Evolutionary conservation across 2,329 filamentous ascomycete genomes (phyloP).

Genomic region (Colletotrichum sp.): DNA sequence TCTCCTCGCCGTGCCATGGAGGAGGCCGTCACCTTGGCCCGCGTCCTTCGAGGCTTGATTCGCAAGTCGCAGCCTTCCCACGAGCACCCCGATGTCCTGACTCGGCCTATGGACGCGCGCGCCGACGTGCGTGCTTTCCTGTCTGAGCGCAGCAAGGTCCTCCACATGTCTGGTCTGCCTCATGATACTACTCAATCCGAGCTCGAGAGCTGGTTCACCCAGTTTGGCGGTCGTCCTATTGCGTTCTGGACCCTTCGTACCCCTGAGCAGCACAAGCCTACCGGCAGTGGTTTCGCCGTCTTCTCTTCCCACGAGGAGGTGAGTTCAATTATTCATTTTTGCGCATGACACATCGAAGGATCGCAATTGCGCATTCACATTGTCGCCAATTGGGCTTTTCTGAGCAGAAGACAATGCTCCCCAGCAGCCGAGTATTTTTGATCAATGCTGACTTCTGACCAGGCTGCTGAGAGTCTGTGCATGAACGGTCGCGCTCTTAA

Average conservation of each 20-base stretch:
- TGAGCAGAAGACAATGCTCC: background rate
- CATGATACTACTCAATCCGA: constrained; percentile 99
- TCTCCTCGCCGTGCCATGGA: constrained; percentile 97
- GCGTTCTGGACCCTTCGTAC: constrained; percentile 99
- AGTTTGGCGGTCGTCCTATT: constrained; percentile 96
- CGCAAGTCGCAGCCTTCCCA: constrained; percentile 94
- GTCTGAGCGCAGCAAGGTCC: constrained; percentile 94
- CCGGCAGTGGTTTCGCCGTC: constrained; percentile 95
- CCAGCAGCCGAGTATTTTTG: background rate
- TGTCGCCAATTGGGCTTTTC: background rate
- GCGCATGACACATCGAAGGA: background rate
- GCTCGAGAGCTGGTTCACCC: constrained; percentile 99
- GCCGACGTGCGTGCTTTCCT: constrained; percentile 96
- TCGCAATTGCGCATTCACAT: background rate
- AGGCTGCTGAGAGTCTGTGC: constrained; percentile 97
- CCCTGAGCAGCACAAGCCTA: constrained; percentile 99
- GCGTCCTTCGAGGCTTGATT: constrained; percentile 90
- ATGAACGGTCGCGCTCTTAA: constrained; percentile 99
- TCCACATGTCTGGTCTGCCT: constrained; percentile 96
- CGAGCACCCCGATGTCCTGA: constrained; percentile 94
- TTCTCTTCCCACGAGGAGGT: constrained; percentile 99
- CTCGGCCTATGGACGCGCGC: constrained; percentile 93
- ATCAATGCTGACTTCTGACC: background rate
- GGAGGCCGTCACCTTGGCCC: constrained; percentile 91
- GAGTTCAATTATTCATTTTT: constrained; percentile 39